Conservation (phyloP, 306 rosid species). For the Lithocarpus polystachyus region DNA sequence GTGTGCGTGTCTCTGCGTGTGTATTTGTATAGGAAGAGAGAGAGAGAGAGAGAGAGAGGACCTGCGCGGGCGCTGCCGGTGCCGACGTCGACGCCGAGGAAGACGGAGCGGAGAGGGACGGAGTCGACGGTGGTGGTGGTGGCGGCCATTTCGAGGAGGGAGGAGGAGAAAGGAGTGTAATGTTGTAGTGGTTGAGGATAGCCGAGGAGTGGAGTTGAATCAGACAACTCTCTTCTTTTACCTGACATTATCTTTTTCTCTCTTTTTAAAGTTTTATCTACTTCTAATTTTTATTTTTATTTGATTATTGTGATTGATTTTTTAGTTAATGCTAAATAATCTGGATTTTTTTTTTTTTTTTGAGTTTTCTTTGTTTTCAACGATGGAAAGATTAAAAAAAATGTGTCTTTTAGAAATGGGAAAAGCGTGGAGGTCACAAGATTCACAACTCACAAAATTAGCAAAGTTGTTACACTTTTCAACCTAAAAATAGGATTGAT, state of each 20-base stretch:
- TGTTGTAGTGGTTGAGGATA: slow-evolving; percentile 3
- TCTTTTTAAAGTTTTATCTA: neutral
- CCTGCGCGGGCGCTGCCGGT: slow-evolving; percentile 99
- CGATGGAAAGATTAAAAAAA: no score
- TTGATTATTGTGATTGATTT: neutral
- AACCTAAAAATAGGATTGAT: no score
- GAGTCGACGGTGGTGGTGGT: slow-evolving; percentile 3
- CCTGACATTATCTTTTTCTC: slow-evolving; percentile 29
- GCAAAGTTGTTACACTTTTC: no score
- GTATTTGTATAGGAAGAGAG: neutral
- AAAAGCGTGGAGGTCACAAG: no score
- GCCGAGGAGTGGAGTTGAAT: slow-evolving; percentile 29
- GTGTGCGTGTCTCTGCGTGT: neutral
- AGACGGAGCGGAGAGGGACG: slow-evolving; percentile 42
- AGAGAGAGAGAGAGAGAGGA: slow-evolving; percentile 7
- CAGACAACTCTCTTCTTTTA: slow-evolving; percentile 27
- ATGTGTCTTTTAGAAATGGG: no score
- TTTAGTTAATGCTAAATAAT: neutral
- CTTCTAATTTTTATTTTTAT: neutral
- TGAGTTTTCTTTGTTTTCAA: neutral
- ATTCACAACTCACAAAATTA: no score
- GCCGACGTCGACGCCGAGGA: slow-evolving; percentile 93
- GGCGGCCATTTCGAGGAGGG: slow-evolving; percentile 50
- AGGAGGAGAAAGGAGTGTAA: neutral
- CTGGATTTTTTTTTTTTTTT: neutral